Percentiles rank a stretch among this genome's conserved stretches.
Conservation (phyloP, 345 rosid species). For the Pelargonium nanum region DNA sequence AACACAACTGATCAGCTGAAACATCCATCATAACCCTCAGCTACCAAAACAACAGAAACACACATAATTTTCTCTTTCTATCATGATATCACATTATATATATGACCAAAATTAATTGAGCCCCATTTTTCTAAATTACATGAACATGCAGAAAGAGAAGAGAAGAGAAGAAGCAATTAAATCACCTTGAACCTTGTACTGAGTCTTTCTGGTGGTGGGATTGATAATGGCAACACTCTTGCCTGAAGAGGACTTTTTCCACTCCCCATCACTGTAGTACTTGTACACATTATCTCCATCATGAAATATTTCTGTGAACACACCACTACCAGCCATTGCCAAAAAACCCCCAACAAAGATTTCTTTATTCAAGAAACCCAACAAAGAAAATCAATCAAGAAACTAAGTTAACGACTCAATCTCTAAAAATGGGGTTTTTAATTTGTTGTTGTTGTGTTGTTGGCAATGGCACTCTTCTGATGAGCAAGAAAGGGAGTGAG, state of each 20-base stretch:
- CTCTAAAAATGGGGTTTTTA: background rate
- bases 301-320: conserved; percentile 67
- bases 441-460: no score
- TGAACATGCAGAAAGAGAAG: background rate
- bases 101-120: background rate
- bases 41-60: background rate
- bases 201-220: conserved; percentile 73
- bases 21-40: background rate
- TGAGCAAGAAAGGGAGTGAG: no score
- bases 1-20: no score
- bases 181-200: conserved; percentile 91
- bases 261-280: conserved; percentile 74
- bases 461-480: no score
- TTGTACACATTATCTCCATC: conserved; percentile 58
- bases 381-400: background rate
- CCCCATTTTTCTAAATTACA: background rate
- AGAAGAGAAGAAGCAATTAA: background rate
- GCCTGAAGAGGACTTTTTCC: conserved; percentile 76
- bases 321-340: conserved; percentile 78
- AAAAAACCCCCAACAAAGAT: background rate
- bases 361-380: no score
- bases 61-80: background rate
- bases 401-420: background rate
- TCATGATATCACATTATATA: no score
- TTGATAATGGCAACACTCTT: conserved; percentile 74